These are phyloP conservation scores for Allium cepa DNA, from an alignment of 106 monocot species.

Conservation along the genomic window DNA sequence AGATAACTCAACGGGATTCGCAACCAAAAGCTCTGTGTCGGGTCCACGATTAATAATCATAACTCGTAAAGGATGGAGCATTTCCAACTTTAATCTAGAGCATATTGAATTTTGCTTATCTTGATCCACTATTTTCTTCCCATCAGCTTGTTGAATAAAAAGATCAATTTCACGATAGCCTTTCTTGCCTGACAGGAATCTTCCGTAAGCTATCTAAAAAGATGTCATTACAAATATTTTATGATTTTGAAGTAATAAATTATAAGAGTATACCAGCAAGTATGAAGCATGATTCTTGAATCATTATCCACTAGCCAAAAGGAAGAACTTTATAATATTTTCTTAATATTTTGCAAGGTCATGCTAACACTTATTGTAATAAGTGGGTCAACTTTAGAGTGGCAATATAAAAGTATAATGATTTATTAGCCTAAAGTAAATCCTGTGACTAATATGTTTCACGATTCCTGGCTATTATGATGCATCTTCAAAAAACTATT, in stretches of 20 bases:
- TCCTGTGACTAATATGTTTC: too few relatives aligned
- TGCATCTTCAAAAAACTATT: too few relatives aligned
- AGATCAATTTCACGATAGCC: slow-evolving; percentile 80
- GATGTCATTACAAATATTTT: neutral
- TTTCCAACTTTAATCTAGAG: slow-evolving; percentile 61
- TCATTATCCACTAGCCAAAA: neutral
- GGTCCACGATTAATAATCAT: slow-evolving; percentile 71
- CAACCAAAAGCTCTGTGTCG: slow-evolving; percentile 82
- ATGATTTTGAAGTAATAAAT: neutral
- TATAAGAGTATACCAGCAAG: too few relatives aligned
- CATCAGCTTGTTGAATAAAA: slow-evolving; percentile 73
- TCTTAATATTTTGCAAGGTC: too few relatives aligned
- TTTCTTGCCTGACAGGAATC: slow-evolving; percentile 67
- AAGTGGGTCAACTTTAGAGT: too few relatives aligned
- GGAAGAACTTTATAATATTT: neutral
- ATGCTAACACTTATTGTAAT: too few relatives aligned
- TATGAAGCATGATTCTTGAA: too few relatives aligned
- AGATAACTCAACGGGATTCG: slow-evolving; percentile 80
- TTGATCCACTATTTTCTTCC: slow-evolving; percentile 72
- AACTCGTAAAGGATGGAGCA: slow-evolving; percentile 77
- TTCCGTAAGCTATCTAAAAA: slow-evolving; percentile 67
- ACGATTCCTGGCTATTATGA: too few relatives aligned
- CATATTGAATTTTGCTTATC: slow-evolving; percentile 58
- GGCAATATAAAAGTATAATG: too few relatives aligned
- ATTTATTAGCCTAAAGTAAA: too few relatives aligned